phyloP scores from a whole-genome alignment of 2,329 filamentous ascomycete genomes.

The Fusarium xyrophilum region DNA sequence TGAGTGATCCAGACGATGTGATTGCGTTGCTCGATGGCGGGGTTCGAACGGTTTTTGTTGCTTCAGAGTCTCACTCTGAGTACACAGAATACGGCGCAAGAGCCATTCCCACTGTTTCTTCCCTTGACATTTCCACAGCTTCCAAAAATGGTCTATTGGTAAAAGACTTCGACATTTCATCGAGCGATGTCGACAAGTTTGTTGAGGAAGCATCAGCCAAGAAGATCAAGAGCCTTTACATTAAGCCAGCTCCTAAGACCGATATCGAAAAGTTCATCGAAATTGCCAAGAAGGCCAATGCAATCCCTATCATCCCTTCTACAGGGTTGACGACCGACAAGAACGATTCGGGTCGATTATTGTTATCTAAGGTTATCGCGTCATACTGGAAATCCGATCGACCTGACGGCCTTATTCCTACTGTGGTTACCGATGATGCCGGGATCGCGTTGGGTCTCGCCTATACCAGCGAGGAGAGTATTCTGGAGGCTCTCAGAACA shows the following conservation, averaged over 20 bases:
- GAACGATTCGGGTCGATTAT: constrained; percentile 59
- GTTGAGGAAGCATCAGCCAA: constrained; percentile 53
- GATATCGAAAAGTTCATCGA: constrained; percentile 56
- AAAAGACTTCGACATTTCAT: constrained; percentile 57
- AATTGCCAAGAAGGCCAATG: constrained; percentile 57
- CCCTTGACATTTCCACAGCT: constrained; percentile 54
- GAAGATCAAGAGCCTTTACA: constrained; percentile 57
- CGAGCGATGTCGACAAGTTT: constrained; percentile 52
- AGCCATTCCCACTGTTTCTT: constrained; percentile 60
- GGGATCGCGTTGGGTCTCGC: constrained; percentile 87
- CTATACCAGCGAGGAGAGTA: constrained; percentile 91
- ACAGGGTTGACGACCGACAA: constrained; percentile 72
- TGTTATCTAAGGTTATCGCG: constrained; percentile 75
- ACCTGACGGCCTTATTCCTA: constrained; percentile 83
- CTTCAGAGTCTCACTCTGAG: constrained; percentile 69
- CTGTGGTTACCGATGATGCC: constrained; percentile 87
- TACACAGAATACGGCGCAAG: constrained; percentile 64
- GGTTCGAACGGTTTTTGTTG: constrained; percentile 83
- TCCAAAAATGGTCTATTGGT: constrained; percentile 60
- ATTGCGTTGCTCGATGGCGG: constrained; percentile 84
- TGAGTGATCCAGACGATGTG: constrained; percentile 75
- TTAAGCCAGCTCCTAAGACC: constrained; percentile 58
- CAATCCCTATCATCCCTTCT: constrained; percentile 78
- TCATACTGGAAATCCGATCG: constrained; percentile 81
- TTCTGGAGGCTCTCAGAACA: constrained; percentile 83